These are phyloP conservation scores for Xerocomus potaroensis DNA, from an alignment of 768 basidiomycete genomes.

Conservation along the genomic window DNA sequence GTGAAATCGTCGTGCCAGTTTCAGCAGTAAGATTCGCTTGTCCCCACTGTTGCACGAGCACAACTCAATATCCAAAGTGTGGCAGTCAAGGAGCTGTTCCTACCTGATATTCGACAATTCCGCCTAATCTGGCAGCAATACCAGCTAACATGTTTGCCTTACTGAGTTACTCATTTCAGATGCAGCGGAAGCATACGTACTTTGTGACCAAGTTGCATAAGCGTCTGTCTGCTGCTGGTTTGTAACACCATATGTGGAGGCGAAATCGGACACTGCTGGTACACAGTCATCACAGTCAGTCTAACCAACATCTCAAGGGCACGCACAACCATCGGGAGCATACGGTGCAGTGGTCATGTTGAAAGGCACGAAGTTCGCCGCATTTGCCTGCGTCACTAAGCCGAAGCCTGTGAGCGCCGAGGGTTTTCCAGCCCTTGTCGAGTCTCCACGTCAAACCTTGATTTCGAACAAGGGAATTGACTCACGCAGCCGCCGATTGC, in stretches of 20 bases:
- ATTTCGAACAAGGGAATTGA: background rate
- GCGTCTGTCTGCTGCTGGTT: slow-evolving; percentile 48
- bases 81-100: background rate
- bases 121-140: slow-evolving; percentile 33
- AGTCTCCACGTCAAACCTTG: slow-evolving; percentile 3
- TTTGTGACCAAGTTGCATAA: slow-evolving; percentile 50
- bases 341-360: slow-evolving; percentile 46
- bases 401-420: slow-evolving; percentile 52
- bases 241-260: slow-evolving; percentile 46
- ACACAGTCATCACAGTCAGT: slow-evolving; percentile 1
- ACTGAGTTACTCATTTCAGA: slow-evolving; percentile 2
- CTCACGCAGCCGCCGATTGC: slow-evolving; percentile 42
- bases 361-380: slow-evolving; percentile 57
- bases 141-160: slow-evolving; percentile 32
- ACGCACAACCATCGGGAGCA: slow-evolving; percentile 30
- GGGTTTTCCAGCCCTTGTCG: slow-evolving; percentile 51
- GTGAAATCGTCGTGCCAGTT: slow-evolving; percentile 43
- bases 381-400: slow-evolving; percentile 54
- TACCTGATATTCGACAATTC: slow-evolving; percentile 30
- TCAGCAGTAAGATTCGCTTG: slow-evolving; percentile 46
- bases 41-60: slow-evolving; percentile 43
- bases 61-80: slow-evolving; percentile 8
- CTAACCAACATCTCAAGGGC: background rate
- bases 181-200: slow-evolving; percentile 28
- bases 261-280: slow-evolving; percentile 14